Evolutionary conservation across 306 rosid species (phyloP), one percentile per base, ranked within the genome.

Genomic region (Citrullus colocynthis): DNA sequence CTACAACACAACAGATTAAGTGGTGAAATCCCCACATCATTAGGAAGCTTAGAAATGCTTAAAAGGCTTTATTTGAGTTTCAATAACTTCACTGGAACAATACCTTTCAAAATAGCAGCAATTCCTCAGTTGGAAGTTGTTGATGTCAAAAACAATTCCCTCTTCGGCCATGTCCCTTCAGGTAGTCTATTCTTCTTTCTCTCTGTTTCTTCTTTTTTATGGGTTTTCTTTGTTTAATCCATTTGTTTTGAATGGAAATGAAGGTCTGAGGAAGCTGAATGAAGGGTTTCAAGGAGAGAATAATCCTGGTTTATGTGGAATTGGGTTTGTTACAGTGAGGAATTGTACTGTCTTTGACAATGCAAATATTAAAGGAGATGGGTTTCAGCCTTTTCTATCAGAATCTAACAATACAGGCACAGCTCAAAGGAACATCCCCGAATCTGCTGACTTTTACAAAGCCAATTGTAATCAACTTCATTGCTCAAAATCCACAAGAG

Each of bases 41-140:
- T 95, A 66, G 97, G 93, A 72, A 79, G 85, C 78, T 67, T 91
- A 81, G 80, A 55, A 73, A 80, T 70, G 80, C 83, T 95, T 28
- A 83, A 61, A 78, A 85, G 95, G 84, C 84, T 95, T 57, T 89
- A 92, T 85, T 80, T 95, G 85, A 93, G 99, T 88, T 92, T 87
- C 75, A 95, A 95, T 82, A 84, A 81, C 59, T 87, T 95, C 71
- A 85, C 45, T 28, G 97, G 97, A 58, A 0, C 76, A 20, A 78
- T 95, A 75, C 99, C 99, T 5, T 74, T 82, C 30, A 86, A 79
- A 72, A 78, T 95, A 70, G 88, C 90, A 39, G 36, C 41, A 58
- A 65, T 85, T 78, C 70, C 81, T 62, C 79, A 78, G 32, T 55
- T 95, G 80, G 83, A 89, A 82, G 79, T 78, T 81, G 76, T 92